Base-by-base conservation (phyloP, 23 red algal genomes). In the Pyropia haitanensis region DNA sequence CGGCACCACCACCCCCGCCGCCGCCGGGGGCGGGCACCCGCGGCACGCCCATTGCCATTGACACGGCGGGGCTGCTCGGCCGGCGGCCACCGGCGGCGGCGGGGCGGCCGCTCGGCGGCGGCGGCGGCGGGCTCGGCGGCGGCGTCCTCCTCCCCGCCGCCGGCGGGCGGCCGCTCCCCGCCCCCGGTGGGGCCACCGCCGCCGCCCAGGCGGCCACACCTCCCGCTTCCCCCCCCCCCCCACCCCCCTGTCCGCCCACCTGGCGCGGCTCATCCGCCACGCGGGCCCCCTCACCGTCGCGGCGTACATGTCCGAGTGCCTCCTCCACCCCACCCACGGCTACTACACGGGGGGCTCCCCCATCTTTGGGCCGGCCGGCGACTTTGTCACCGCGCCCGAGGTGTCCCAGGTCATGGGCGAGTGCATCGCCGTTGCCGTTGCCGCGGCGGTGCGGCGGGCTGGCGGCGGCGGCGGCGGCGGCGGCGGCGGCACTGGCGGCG, bases 371-470 rank as follows among this genome's bases (percentile, higher is more conserved):
- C 58, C 77, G 18, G 58, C 49, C 2, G 94, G 94, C 25, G 94
- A 98, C 65, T 98, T 98, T 71, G 54, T 83, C 18, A 98, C 94
- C 30, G 78, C 85, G 27, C 94, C 94, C 14, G 73, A 88, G 27
- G 34, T 98, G 9, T 76, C 78, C 9, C 86, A 82, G 16, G 72
- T 77, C n/a, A 91, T 98, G 53, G 79, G 83, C 17, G 85, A 98
- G 78, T 50, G 81, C 22, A 21, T 98, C 8, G 94, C 32, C 2
- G 61, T 98, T 29, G 91, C 78, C 58, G 60, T 90, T 50, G 62
- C 78, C 14, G 18, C 61, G 22, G 55, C 44, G 9, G 34, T 60
- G 5, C 63, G 60, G 56, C 67, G 56, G 18, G 61, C 18, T 28
- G 61, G 56, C 27, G 5, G 64, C 21, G 61, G 27, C 53, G 61